Base-by-base conservation (phyloP, 352 stramenopile species). In the Phytophthora sojae region DNA sequence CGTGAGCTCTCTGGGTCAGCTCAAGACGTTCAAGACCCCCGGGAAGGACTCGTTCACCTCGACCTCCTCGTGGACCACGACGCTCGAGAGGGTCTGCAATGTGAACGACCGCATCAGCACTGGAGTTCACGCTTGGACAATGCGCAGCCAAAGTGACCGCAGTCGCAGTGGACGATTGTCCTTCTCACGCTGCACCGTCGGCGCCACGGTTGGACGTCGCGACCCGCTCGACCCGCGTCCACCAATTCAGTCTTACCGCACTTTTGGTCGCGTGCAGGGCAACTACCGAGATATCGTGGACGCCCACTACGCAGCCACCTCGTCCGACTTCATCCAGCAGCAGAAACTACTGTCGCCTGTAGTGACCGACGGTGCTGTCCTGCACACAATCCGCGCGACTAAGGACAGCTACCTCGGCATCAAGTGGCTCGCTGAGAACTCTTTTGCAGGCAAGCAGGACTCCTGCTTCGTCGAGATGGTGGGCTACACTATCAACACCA, bases 381-480 rank as follows among this genome's bases (percentile, higher is more conserved):
- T 89, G 39, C 79, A 71, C 55, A 75, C 66, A n/a, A 70, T 80
- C 19, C 69, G 61, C 17, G 64, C 67, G 6, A 69, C 54, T 7
- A 60, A 75, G 42, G 79, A 84, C 62, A 79, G 76, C 35, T 89
- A 85, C 49, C 64, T 87, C 23, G 79, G 81, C 4, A 76, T 86
- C 67, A 89, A 86, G 32, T 89, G 81, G 81, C 45, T 86, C 12
- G 73, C 56, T 25, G 71, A 80, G 35, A 63, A 79, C 23, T 69
- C 77, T 2, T 73, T 76, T 30, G 71, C 35, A 6, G 55, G 72
- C 17, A 80, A 72, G 29, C 79, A 77, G 17, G 81, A 89, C 55
- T 64, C 69, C 11, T 89, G 79, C 68, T 86, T 74, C 53, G 59
- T 86, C 37, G 81, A 89, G 53, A 84, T 89, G 72, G 61, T 87